Evolutionary conservation across 345 rosid species (phyloP).

Genomic region (Toxicodendron radicans): DNA sequence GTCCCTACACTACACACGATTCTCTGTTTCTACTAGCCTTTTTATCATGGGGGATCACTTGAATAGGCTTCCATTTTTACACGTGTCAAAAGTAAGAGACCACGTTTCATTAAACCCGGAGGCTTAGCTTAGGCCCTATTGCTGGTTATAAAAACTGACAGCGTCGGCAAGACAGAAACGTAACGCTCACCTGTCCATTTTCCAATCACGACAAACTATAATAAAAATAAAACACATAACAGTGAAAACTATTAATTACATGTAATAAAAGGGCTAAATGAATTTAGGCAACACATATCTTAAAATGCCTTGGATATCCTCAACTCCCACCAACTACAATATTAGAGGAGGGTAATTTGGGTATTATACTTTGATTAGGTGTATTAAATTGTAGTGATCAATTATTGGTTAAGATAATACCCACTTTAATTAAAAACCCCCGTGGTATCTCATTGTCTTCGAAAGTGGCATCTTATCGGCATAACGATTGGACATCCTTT

Average conservation of each 20-base stretch:
- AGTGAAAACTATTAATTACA: neutral
- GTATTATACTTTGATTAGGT: no score
- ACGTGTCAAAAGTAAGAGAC: constrained; percentile 23
- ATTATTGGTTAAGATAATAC: no score
- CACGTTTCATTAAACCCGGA: constrained; percentile 25
- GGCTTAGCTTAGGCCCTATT: constrained; percentile 10
- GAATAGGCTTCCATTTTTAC: neutral
- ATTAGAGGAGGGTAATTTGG: no score
- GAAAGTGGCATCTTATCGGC: neutral
- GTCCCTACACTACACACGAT: constrained; percentile 26
- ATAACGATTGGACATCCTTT: neutral
- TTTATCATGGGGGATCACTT: constrained; percentile 23
- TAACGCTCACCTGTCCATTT: neutral
- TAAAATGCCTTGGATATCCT: neutral
- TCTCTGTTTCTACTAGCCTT: neutral
- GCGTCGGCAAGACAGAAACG: no score
- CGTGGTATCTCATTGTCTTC: neutral
- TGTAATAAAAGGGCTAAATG: neutral
- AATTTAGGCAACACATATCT: neutral
- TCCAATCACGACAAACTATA: constrained; percentile 20
- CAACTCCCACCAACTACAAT: no score
- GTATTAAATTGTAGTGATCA: no score
- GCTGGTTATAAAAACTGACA: no score
- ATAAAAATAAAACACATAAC: neutral
- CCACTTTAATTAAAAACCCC: neutral